Evolutionary conservation across 2,329 filamentous ascomycete species (phyloP).

Genomic region (Botrytis fragariae): DNA sequence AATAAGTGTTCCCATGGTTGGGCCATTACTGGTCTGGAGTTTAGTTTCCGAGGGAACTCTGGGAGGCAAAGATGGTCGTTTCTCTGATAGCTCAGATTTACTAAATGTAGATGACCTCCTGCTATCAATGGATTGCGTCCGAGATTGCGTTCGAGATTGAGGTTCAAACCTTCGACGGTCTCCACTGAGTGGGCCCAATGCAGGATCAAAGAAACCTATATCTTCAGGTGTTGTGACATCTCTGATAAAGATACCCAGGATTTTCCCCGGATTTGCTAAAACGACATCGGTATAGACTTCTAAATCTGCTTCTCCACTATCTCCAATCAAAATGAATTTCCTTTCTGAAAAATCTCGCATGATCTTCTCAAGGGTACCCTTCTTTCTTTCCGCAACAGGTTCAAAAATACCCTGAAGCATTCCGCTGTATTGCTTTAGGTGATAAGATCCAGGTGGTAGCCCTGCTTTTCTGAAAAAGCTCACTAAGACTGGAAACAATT

Average conservation of each 20-base stretch:
- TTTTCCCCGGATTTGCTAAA: conserved; percentile 74
- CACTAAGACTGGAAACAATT: conserved; percentile 85
- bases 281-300: conserved; percentile 97
- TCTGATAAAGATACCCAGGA: conserved; percentile 85
- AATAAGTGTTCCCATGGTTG: conserved; percentile 55
- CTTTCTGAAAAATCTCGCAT: conserved; percentile 85
- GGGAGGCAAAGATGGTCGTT: conserved; percentile 33
- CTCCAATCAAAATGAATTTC: conserved; percentile 87
- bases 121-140: conserved; percentile 27
- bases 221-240: conserved; percentile 83
- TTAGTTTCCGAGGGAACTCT: conserved; percentile 30
- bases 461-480: conserved; percentile 80
- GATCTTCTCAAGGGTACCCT: conserved; percentile 79
- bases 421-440: conserved; percentile 92
- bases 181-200: conserved; percentile 36
- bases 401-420: conserved; percentile 99
- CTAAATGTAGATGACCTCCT: conserved; percentile 22
- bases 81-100: conserved; percentile 25
- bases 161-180: conserved; percentile 26
- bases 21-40: conserved; percentile 39
- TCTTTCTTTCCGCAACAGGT: conserved; percentile 92
- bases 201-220: conserved; percentile 71
- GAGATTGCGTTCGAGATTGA: conserved; percentile 23
- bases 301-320: conserved; percentile 93
- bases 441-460: conserved; percentile 83